Evolutionary conservation across 345 rosid genomes (phyloP).

Genomic region (Pistacia atlantica): DNA sequence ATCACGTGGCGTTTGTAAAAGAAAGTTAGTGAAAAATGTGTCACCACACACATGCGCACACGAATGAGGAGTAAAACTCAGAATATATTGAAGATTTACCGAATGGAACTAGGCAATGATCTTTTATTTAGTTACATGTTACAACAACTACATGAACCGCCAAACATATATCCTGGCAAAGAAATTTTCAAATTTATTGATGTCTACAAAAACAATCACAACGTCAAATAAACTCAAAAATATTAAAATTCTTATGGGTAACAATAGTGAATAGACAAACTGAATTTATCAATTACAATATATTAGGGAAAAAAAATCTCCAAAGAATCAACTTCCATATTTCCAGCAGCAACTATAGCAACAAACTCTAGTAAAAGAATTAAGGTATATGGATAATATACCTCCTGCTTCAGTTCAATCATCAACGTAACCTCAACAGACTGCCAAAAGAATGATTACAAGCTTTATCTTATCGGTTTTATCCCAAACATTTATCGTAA

Average conservation of each 20-base stretch:
- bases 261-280: neutral
- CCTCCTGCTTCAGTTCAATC: conserved; percentile 8
- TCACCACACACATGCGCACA: too few relatives aligned
- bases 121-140: too few relatives aligned
- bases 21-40: too few relatives aligned
- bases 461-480: neutral
- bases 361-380: neutral
- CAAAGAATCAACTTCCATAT: conserved; percentile 10
- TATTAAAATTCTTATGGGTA: neutral
- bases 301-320: neutral
- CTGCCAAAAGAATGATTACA: conserved; percentile 2
- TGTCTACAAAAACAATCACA: neutral
- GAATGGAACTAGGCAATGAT: too few relatives aligned
- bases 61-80: too few relatives aligned
- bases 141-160: neutral
- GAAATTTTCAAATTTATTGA: conserved; percentile 3
- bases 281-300: conserved; percentile 4
- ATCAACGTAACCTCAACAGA: neutral
- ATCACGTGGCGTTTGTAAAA: too few relatives aligned
- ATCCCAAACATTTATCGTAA: conserved; percentile 30
- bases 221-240: neutral
- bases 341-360: conserved; percentile 11
- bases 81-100: too few relatives aligned
- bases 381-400: neutral
- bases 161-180: neutral